Conservation (phyloP, 305 asterid genomes). For the Withania somnifera region DNA sequence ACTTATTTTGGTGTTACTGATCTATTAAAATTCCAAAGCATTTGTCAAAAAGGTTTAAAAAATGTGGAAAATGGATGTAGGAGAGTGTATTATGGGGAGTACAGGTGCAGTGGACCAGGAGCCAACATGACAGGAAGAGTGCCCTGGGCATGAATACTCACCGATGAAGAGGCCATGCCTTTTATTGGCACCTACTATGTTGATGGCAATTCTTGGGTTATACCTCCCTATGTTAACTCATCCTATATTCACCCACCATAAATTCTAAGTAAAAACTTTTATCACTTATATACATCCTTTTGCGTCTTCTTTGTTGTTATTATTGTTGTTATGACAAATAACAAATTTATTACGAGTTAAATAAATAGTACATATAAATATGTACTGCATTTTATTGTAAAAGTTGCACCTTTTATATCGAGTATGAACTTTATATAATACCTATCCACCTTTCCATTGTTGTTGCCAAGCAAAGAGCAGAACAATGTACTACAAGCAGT, state of each 20-base stretch:
- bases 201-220: constrained; percentile 42
- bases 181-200: constrained; percentile 35
- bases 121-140: constrained; percentile 40
- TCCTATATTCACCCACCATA: not conserved
- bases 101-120: constrained; percentile 51
- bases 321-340: not conserved
- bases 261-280: no score
- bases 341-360: not conserved
- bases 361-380: not conserved
- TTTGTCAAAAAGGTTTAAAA: not conserved
- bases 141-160: constrained; percentile 36
- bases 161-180: constrained; percentile 44
- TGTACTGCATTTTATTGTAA: not conserved
- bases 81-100: constrained; percentile 47
- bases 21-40: not conserved
- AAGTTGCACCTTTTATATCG: not conserved
- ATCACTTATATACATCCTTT: not conserved
- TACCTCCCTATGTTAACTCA: constrained; percentile 5
- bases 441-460: not conserved
- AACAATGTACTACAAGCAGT: not conserved
- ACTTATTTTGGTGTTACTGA: not conserved
- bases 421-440: not conserved
- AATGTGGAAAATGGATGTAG: constrained; percentile 9
- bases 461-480: not conserved
- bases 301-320: not conserved